phyloP scores from a whole-genome alignment of 2,329 filamentous ascomycete species.

The Exophiala oligosperma region DNA sequence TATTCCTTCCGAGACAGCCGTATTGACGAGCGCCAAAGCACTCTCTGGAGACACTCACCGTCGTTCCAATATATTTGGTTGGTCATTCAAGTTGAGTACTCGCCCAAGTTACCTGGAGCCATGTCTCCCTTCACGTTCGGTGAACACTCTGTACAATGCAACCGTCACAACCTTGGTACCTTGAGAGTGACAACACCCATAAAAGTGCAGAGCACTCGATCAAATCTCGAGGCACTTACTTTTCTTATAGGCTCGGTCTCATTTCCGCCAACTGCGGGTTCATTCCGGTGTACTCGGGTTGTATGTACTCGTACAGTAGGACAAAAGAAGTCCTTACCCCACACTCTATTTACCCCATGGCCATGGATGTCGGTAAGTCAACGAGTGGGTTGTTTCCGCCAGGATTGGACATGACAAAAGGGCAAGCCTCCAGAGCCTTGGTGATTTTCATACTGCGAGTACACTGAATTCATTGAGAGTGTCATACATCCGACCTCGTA shows the following conservation, averaged over 20 bases:
- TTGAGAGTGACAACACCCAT: no score
- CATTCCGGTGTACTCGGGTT: background rate
- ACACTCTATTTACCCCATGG: background rate
- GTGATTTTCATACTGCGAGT: background rate
- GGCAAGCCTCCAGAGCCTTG: background rate
- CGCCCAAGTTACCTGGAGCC: no score
- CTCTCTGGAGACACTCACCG: no score
- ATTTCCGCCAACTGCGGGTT: background rate
- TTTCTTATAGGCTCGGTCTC: background rate
- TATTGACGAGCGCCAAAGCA: no score
- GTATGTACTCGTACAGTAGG: background rate
- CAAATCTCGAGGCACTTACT: no score
- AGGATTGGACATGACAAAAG: background rate
- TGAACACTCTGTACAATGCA: no score
- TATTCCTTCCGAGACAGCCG: no score
- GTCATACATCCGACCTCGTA: background rate
- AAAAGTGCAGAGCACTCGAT: no score
- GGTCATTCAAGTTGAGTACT: no score
- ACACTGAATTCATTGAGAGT: background rate
- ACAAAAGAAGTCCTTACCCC: background rate
- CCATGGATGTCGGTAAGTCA: background rate
- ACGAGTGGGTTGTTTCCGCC: background rate
- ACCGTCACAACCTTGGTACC: no score
- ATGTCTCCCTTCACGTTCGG: no score
- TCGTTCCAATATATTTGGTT: no score